A percentile compares a stretch with the other conserved stretches of the same genome.
Conservation (phyloP, 305 asterid species). For the Fraxinus paxiana region DNA sequence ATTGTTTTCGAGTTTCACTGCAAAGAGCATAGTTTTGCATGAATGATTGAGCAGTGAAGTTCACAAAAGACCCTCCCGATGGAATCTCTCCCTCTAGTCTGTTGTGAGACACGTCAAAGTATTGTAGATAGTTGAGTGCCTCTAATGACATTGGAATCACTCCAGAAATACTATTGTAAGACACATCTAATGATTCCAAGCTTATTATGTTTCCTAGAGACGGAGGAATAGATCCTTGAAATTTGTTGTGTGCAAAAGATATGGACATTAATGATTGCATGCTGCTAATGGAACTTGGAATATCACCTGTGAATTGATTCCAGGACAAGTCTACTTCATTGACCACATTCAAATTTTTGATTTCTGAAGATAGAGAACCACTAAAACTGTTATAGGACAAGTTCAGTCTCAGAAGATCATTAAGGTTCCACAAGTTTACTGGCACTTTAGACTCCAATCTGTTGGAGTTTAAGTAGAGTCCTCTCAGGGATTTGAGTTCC, state of each 20-base stretch:
- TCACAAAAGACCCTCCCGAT: not conserved
- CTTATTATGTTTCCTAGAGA: not conserved
- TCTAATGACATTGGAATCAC: not conserved
- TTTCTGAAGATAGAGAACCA: not conserved
- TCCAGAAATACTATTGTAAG: not conserved
- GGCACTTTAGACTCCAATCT: not conserved
- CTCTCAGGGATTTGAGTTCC: not conserved
- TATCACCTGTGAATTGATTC: not conserved
- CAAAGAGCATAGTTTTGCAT: slow-evolving; percentile 7
- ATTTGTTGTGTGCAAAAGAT: not conserved
- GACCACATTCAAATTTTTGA: not conserved
- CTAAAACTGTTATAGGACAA: not conserved
- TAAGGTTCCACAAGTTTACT: not conserved
- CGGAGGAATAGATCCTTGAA: not conserved
- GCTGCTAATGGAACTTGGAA: not conserved
- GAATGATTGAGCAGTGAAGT: not conserved
- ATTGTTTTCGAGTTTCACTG: not conserved
- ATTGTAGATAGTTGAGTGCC: not conserved
- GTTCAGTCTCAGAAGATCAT: not conserved
- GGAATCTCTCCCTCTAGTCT: not conserved
- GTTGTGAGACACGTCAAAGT: not conserved
- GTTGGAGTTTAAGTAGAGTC: not conserved
- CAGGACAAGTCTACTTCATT: not conserved
- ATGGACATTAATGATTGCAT: not conserved
- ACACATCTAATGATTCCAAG: not conserved